Evolutionary conservation across 1,139 yeast genomes (phyloP).

Genomic region (Pichia sp.): DNA sequence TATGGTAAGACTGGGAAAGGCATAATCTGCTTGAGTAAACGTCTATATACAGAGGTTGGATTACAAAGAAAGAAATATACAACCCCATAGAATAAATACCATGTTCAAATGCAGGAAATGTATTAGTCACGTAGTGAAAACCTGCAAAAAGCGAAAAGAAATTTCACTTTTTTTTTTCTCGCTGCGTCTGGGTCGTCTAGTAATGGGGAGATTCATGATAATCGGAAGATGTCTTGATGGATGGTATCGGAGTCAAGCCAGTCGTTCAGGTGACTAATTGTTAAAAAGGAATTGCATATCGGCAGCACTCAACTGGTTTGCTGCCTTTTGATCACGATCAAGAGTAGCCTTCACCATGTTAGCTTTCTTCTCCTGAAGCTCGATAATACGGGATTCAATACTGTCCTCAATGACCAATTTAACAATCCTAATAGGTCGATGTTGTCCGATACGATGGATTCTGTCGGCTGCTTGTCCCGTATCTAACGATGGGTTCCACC

Average conservation of each 20-base stretch:
- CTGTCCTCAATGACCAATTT: constrained; percentile 92
- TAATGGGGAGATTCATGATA: no score
- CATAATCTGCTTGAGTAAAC: constrained; percentile 16
- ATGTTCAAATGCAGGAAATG: neutral
- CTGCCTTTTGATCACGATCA: constrained; percentile 85
- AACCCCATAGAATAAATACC: neutral
- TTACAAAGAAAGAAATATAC: neutral
- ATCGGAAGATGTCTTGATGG: no score
- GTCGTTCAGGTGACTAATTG: constrained; percentile 17
- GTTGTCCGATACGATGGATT: constrained; percentile 95
- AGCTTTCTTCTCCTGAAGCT: constrained; percentile 93
- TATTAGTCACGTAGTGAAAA: constrained; percentile 4
- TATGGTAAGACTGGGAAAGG: constrained; percentile 29
- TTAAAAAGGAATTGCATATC: constrained; percentile 89
- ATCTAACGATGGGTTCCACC: constrained; percentile 99
- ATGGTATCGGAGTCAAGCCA: no score
- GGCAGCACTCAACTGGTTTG: constrained; percentile 79
- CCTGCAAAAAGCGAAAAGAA: no score
- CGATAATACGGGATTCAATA: constrained; percentile 92
- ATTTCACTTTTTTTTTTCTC: no score
- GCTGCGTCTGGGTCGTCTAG: no score
- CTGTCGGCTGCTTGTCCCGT: constrained; percentile 95
- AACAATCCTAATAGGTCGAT: constrained; percentile 88
- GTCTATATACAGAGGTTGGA: neutral
- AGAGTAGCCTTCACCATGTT: constrained; percentile 96